Percentiles rank a stretch among this genome's conserved stretches.
Evolutionary conservation across 345 rosid genomes (phyloP).

Genomic region (Lumnitzera racemosa): DNA sequence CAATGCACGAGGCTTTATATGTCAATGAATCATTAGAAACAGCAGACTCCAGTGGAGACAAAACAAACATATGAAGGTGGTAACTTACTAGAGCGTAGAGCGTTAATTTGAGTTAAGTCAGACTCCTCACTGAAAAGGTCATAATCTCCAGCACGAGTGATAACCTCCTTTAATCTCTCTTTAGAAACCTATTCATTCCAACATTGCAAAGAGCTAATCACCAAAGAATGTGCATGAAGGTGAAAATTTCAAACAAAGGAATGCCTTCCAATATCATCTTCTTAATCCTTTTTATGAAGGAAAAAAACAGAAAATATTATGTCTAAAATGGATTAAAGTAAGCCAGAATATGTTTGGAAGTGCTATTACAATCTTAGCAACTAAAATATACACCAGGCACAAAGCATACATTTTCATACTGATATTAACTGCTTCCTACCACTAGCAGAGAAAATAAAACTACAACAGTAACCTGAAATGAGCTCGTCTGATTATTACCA

Average conservation of each 20-base stretch:
- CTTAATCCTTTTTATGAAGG: background rate
- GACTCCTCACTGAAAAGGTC: conserved; percentile 42
- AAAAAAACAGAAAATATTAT: too few species aligned
- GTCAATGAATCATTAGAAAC: background rate
- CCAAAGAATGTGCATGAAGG: background rate
- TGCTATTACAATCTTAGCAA: too few species aligned
- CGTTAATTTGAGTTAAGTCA: conserved; percentile 52
- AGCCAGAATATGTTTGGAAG: too few species aligned
- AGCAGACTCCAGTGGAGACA: background rate
- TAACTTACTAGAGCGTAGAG: conserved; percentile 60
- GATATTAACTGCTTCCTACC: too few species aligned
- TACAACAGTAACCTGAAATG: too few species aligned
- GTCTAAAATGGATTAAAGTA: too few species aligned
- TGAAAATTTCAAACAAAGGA: background rate
- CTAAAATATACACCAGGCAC: too few species aligned
- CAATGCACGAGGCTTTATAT: too few species aligned
- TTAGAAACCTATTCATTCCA: conserved; percentile 54
- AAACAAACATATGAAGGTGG: background rate
- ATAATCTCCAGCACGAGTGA: conserved; percentile 65
- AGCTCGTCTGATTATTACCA: too few species aligned
- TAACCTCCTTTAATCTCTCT: conserved; percentile 64
- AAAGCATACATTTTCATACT: too few species aligned
- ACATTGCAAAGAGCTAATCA: background rate
- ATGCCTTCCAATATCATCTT: background rate
- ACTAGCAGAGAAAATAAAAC: too few species aligned